These are phyloP conservation scores for Sistotremastrum niveocremeum DNA, from an alignment of 768 basidiomycete species.

Conservation along the genomic window DNA sequence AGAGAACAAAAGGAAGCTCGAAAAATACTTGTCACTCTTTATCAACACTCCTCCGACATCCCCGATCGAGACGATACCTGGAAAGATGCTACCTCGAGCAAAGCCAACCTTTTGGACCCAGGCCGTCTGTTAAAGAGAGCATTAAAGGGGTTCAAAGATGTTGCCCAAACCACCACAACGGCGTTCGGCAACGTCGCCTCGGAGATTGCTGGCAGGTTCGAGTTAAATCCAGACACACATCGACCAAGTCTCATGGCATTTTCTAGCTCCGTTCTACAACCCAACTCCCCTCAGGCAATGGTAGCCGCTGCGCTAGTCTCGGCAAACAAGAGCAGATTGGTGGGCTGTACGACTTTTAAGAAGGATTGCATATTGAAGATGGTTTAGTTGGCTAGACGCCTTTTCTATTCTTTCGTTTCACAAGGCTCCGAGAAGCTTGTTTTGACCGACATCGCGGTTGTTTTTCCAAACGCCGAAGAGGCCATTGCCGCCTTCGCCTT, in stretches of 20 bases:
- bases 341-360: slow-evolving; percentile 13
- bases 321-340: slow-evolving; percentile 65
- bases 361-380: neutral
- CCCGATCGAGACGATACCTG: slow-evolving; percentile 55
- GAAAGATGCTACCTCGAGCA: slow-evolving; percentile 20
- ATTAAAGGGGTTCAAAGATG: slow-evolving; percentile 52
- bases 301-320: slow-evolving; percentile 69
- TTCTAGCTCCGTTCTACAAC: slow-evolving; percentile 63
- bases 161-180: slow-evolving; percentile 74
- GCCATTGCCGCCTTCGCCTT: slow-evolving; percentile 53
- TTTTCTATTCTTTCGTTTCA: slow-evolving; percentile 76
- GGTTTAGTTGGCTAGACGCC: slow-evolving; percentile 58
- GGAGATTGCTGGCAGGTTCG: slow-evolving; percentile 41
- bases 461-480: slow-evolving; percentile 54
- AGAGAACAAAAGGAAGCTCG: slow-evolving; percentile 72
- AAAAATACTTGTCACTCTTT: slow-evolving; percentile 55
- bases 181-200: slow-evolving; percentile 48
- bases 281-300: slow-evolving; percentile 72
- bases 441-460: slow-evolving; percentile 55
- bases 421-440: slow-evolving; percentile 43
- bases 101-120: slow-evolving; percentile 34
- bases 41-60: slow-evolving; percentile 65
- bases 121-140: slow-evolving; percentile 55
- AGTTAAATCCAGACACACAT: neutral
- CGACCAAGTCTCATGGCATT: neutral